phyloP scores from a whole-genome alignment of 148 eudicot genomes.

The Dianthus caryophyllus region DNA sequence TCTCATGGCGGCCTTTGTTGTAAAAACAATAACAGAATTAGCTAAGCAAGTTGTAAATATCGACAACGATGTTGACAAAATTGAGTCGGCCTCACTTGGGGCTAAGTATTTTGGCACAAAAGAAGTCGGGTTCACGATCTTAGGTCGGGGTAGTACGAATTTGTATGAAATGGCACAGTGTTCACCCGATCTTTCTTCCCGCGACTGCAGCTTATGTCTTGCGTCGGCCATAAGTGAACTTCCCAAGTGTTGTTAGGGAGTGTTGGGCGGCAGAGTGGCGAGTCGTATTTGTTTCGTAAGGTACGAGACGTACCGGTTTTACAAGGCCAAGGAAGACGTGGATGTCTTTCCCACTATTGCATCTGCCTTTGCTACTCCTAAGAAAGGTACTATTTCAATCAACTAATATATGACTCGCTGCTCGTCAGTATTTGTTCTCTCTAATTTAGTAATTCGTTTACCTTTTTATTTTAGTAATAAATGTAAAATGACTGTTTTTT shows the following conservation, averaged over 20 bases:
- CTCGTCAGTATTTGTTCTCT: too few relatives aligned
- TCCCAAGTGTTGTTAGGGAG: background rate
- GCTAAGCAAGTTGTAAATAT: background rate
- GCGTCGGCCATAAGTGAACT: background rate
- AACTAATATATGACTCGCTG: too few relatives aligned
- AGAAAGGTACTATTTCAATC: too few relatives aligned
- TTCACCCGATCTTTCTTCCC: too few relatives aligned
- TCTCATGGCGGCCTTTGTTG: background rate
- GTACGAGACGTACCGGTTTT: conserved; percentile 11
- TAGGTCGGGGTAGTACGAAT: too few relatives aligned
- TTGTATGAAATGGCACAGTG: too few relatives aligned
- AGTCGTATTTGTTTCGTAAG: background rate
- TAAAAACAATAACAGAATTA: background rate
- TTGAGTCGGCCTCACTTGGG: background rate
- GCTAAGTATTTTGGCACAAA: too few relatives aligned
- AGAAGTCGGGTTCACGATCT: too few relatives aligned
- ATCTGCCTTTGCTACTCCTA: background rate
- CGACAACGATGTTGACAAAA: conserved; percentile 1
- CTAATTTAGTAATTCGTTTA: too few relatives aligned
- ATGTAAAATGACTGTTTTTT: too few relatives aligned
- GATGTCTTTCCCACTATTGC: background rate
- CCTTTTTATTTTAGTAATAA: too few relatives aligned
- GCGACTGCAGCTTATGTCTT: too few relatives aligned
- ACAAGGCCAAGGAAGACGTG: background rate
- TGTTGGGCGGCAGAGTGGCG: conserved; percentile 6